phyloP scores from a whole-genome alignment of 73 alveolate species.

The Symbiodinium natans region DNA sequence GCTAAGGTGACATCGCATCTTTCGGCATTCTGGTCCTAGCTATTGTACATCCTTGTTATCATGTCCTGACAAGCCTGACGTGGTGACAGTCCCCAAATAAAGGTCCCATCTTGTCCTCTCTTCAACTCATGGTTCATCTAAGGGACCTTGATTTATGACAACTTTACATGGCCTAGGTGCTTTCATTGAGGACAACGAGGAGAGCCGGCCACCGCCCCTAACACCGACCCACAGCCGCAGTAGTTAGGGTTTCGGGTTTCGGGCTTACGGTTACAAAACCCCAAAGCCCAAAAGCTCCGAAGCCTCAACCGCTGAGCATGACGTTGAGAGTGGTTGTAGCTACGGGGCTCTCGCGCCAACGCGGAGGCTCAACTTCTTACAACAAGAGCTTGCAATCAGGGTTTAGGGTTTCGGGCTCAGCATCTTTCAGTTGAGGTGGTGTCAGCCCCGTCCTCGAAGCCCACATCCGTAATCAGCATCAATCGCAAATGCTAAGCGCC shows the following conservation, averaged over 20 bases:
- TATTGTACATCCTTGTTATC: background rate
- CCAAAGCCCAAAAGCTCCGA: background rate
- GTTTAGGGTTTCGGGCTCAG: background rate
- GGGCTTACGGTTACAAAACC: background rate
- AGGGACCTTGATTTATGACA: background rate
- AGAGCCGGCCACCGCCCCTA: constrained; percentile 56
- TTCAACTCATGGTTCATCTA: background rate
- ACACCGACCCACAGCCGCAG: constrained; percentile 24
- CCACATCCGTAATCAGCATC: too few relatives aligned
- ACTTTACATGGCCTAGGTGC: background rate
- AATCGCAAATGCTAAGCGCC: too few relatives aligned
- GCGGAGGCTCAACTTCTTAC: background rate
- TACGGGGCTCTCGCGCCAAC: background rate
- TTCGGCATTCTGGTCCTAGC: background rate
- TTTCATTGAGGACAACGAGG: constrained; percentile 53
- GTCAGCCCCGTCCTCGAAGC: too few relatives aligned
- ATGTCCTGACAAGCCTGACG: background rate
- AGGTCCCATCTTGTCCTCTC: background rate
- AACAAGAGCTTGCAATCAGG: background rate
- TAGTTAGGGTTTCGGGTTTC: background rate
- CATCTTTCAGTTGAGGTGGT: too few relatives aligned
- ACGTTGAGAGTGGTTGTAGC: background rate
- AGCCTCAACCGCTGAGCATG: background rate
- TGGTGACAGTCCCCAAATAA: background rate
- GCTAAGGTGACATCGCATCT: background rate